Conservation (phyloP, 805 yeast genomes). For the Zygosaccharomyces lentus region DNA sequence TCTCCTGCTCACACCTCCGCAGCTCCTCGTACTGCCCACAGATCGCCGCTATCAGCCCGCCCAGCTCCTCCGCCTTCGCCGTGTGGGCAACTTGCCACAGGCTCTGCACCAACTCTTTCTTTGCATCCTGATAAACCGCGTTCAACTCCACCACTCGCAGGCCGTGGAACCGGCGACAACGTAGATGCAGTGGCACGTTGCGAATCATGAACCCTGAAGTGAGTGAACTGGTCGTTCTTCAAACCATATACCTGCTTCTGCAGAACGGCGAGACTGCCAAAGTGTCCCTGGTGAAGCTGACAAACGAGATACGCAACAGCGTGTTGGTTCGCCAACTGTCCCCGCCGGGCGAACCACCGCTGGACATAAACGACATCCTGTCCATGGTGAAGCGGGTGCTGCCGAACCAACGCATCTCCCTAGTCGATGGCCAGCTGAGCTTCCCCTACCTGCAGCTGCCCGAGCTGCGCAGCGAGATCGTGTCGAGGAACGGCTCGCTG, state of each 20-base stretch:
- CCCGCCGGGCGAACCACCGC: constrained; percentile 20
- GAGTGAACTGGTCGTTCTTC: constrained; percentile 32
- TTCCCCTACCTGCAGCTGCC: constrained; percentile 30
- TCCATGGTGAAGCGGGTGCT: constrained; percentile 28
- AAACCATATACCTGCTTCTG: constrained; percentile 26
- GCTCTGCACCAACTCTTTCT: constrained; percentile 19
- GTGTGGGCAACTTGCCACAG: constrained; percentile 17
- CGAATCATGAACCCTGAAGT: constrained; percentile 21
- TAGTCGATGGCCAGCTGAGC: constrained; percentile 33
- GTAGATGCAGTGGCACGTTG: constrained; percentile 24
- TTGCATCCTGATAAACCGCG: constrained; percentile 11
- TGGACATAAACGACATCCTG: constrained; percentile 32
- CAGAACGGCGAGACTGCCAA: constrained; percentile 19
- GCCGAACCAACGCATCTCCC: constrained; percentile 30
- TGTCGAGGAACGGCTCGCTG: constrained; percentile 19
- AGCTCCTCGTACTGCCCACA: constrained; percentile 5
- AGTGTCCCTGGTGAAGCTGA: constrained; percentile 31
- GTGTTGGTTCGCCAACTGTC: constrained; percentile 24
- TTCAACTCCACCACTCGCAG: constrained; percentile 15
- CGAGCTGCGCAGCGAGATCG: constrained; percentile 20
- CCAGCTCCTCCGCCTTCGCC: constrained; percentile 8
- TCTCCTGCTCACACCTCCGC: constrained; percentile 3
- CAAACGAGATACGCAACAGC: constrained; percentile 34
- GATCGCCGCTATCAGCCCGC: constrained; percentile 4
- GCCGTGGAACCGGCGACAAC: constrained; percentile 15